Base-by-base conservation (phyloP, 1,139 yeast species). In the Diutina scorzettiae region DNA sequence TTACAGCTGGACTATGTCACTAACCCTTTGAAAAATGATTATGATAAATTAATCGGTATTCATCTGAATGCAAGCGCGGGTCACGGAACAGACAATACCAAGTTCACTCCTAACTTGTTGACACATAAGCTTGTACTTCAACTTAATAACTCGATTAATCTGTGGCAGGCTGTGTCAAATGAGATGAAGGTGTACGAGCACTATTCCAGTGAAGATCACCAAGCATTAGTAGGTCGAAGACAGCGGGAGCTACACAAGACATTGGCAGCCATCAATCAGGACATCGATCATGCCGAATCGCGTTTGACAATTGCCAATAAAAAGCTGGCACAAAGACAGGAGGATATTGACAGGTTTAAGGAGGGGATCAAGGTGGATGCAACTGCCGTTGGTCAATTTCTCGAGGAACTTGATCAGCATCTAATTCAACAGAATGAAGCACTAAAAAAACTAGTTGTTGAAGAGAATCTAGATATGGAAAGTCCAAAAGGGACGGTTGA, bases 1-100 rank as follows among this genome's bases (percentile, higher is more conserved):
- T 60, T 81, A 42, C 74, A 78, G 49, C 78, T 78, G 60, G 83
- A 81, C 45, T 81, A 80, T 53, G 69, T 79, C 12, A 67, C 79
- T 20, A 81, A 79, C 51, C 86, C 85, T 2, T 62, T 77, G 49
- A 79, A 72, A 48, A 76, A 69, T 52, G 76, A 71, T 47, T 74
- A 68, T 55, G 72, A 73, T 43, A 65, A 64, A 42, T 58, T 79
- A 42, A 71, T 77, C 12, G 89, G 91, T 2, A 78, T 81, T 3
- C 63, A 73, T 59, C 43, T 34, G 39, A 34, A 34, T 16, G n/a
- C 6, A 7, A 8, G 16, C 18, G 39, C 23, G 14, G 39, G 39
- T 3, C 39, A 34, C 25, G 39, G 39, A 9, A 34, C 39, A 19
- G 39, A 34, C 16, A 34, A 34, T 16, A 34, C 39, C 39, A 34